Conservation (phyloP, 2,329 filamentous ascomycete genomes). For the Coniosporium tulheliwenetii region DNA sequence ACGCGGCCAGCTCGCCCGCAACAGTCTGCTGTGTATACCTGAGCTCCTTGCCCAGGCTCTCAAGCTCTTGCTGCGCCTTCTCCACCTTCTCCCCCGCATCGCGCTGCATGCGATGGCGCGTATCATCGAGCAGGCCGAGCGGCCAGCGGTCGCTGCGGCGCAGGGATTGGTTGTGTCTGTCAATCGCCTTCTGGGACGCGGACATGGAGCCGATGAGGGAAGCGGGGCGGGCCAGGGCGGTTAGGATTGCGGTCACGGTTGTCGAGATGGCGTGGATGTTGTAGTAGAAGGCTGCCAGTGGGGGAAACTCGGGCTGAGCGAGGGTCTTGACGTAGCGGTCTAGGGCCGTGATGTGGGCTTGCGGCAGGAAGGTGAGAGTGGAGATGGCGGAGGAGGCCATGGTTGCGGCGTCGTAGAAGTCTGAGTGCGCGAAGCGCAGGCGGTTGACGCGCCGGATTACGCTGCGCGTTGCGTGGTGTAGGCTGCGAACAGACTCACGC, state of each 20-base stretch:
- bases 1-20: conserved; percentile 77
- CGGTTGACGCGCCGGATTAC: conserved; percentile 67
- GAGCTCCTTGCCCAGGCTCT: conserved; percentile 64
- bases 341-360: conserved; percentile 52
- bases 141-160: conserved; percentile 66
- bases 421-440: conserved; percentile 47
- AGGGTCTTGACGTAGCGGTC: conserved; percentile 54
- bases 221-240: conserved; percentile 63
- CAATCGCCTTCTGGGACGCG: conserved; percentile 58
- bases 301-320: conserved; percentile 53
- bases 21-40: conserved; percentile 89
- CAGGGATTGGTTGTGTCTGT: conserved; percentile 62
- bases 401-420: conserved; percentile 51
- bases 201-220: conserved; percentile 63
- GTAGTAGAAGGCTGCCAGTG: conserved; percentile 57
- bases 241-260: conserved; percentile 68
- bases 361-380: conserved; percentile 51
- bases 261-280: conserved; percentile 66
- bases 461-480: conserved; percentile 71
- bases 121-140: conserved; percentile 70
- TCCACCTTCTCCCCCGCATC: conserved; percentile 72
- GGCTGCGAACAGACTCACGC: conserved; percentile 70
- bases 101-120: conserved; percentile 63
- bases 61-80: conserved; percentile 53
- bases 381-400: conserved; percentile 35